Conservation (phyloP, 225 moss, liverwort and hornwort genomes). For the Neckera pumila region DNA sequence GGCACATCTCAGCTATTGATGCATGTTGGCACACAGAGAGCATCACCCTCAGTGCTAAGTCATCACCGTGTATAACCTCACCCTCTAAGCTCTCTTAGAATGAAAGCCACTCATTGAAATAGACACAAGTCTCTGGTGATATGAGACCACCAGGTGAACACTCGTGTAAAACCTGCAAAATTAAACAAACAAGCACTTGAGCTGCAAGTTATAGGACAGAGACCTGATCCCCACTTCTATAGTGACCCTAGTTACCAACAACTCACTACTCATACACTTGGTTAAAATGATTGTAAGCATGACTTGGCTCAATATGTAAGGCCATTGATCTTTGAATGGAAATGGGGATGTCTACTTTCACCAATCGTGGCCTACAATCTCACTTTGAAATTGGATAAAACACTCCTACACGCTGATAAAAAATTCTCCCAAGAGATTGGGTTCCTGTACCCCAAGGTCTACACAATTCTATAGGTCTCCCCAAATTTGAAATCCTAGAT, state of each 20-base stretch:
- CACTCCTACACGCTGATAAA: background rate
- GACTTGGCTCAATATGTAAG: background rate
- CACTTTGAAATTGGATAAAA: background rate
- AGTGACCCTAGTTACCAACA: background rate
- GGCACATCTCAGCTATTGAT: slow-evolving; percentile 6
- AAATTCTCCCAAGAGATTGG: background rate
- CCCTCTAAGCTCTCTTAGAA: slow-evolving; percentile 23
- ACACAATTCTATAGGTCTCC: background rate
- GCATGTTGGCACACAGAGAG: background rate
- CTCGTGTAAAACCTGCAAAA: slow-evolving; percentile 73
- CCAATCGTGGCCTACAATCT: background rate
- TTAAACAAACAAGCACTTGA: background rate
- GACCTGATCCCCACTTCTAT: background rate
- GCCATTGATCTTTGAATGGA: background rate
- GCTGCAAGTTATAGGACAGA: background rate
- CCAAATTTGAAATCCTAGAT: background rate
- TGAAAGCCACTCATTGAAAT: slow-evolving; percentile 71
- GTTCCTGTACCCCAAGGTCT: background rate
- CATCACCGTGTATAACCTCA: background rate
- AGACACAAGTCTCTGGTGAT: slow-evolving; percentile 88
- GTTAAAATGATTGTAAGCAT: background rate
- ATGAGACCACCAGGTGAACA: slow-evolving; percentile 74
- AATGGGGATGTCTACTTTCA: background rate
- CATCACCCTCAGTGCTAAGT: background rate
- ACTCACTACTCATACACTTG: background rate